Evolutionary conservation across 2,329 filamentous ascomycete species (phyloP).

Genomic region (Penicillium thymicola): DNA sequence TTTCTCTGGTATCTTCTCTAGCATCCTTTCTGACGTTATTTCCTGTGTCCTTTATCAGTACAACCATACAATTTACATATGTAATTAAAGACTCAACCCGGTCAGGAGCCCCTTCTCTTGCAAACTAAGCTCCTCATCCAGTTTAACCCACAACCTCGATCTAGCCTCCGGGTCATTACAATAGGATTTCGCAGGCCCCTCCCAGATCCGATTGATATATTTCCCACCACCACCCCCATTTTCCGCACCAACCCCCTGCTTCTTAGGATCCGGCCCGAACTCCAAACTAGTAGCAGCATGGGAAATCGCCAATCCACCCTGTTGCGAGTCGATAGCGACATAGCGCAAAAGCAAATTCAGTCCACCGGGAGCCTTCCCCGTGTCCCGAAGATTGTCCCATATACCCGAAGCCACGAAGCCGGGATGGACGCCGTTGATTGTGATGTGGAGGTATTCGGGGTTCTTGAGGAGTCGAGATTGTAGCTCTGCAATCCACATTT

Average conservation of each 20-base stretch:
- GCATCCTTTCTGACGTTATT: background rate
- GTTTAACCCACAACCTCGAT: constrained; percentile 1
- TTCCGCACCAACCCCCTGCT: background rate
- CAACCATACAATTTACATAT: background rate
- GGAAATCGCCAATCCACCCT: constrained; percentile 4
- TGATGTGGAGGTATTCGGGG: constrained; percentile 15
- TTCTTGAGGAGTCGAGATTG: constrained; percentile 12
- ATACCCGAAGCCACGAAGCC: constrained; percentile 16
- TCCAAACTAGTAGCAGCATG: background rate
- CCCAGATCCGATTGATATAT: constrained; percentile 11
- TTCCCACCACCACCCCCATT: constrained; percentile 3
- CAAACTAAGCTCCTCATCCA: constrained; percentile 4
- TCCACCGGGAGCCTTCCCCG: background rate
- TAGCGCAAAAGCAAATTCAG: background rate
- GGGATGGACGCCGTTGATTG: constrained; percentile 15
- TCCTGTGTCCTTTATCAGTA: background rate
- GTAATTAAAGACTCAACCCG: background rate
- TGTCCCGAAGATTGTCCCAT: constrained; percentile 1
- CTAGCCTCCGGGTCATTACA: constrained; percentile 3
- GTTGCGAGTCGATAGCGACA: constrained; percentile 6
- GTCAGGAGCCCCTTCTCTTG: background rate
- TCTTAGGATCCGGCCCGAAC: constrained; percentile 2
- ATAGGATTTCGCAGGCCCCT: background rate
- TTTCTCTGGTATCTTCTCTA: background rate
- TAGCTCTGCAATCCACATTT: constrained; percentile 17